These are phyloP conservation scores for Hypomyces perniciosus DNA, from an alignment of 2,329 filamentous ascomycete genomes.

Conservation along the genomic window DNA sequence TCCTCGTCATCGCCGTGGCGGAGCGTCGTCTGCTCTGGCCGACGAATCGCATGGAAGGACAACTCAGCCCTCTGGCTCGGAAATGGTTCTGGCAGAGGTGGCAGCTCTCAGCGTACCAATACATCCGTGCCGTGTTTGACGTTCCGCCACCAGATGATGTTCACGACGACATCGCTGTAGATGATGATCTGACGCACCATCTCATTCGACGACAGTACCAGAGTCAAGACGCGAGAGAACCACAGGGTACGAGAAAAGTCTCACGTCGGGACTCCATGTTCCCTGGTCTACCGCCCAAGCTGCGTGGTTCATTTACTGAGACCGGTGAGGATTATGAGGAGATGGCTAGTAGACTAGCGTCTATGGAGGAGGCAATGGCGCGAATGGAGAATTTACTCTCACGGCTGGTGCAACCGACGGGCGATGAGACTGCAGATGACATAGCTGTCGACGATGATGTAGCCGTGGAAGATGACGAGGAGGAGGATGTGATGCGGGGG, in stretches of 20 bases:
- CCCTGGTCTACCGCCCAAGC: conserved; percentile 42
- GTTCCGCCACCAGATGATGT: conserved; percentile 59
- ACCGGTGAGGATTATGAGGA: conserved; percentile 36
- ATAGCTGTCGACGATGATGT: conserved; percentile 16
- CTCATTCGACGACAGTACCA: conserved; percentile 53
- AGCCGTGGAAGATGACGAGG: conserved; percentile 17
- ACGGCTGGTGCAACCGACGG: conserved; percentile 28
- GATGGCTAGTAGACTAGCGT: conserved; percentile 39
- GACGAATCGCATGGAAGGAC: conserved; percentile 15
- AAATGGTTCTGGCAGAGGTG: conserved; percentile 61
- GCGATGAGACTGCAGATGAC: background rate
- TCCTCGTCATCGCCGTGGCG: conserved; percentile 63
- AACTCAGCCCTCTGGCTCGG: conserved; percentile 19
- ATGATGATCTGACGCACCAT: conserved; percentile 53
- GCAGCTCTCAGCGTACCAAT: conserved; percentile 64
- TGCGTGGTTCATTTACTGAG: conserved; percentile 44
- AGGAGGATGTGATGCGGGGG: conserved; percentile 24
- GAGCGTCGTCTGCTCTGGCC: conserved; percentile 66
- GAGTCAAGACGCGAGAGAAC: conserved; percentile 29
- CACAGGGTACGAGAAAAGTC: conserved; percentile 21
- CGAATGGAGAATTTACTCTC: conserved; percentile 44
- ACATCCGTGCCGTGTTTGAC: conserved; percentile 68
- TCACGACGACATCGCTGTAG: conserved; percentile 50
- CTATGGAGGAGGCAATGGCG: conserved; percentile 44
- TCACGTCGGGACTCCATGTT: conserved; percentile 53